Base-by-base conservation (phyloP, 148 eudicot species). In the Chenopodium suecicum region DNA sequence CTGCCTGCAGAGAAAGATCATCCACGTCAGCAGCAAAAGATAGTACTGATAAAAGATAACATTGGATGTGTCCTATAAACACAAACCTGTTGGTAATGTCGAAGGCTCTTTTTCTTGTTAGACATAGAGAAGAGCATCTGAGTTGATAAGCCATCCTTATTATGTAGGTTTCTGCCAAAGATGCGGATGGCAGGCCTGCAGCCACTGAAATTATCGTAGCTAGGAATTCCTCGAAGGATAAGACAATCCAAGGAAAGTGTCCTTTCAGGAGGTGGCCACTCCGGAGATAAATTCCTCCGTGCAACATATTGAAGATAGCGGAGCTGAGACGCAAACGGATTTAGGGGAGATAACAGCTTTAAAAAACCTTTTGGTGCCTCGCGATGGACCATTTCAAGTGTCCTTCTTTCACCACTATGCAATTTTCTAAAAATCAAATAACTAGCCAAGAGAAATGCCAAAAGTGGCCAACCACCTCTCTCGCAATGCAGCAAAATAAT, bases 391-490 rank as follows among this genome's bases (percentile, higher is more conserved):
- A 91, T 86, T 84, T 97, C 99, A 81, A 97, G 95, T n/a, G 98
- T 90, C 86, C 78, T 97, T 76, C 84, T 88, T 82, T 97, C 99
- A 25, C 95, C 98, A 79, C 85, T 87, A 80, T 97, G 92, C 83
- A 90, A 74, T 79, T 94, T 97, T 87, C 90, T 97, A 74, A 91
- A 97, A 83, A 92, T 91, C 78, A 94, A 88, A 84, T 92, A 91
- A 88, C 95, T 91, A 82, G 99, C 90, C 85, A 97, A 81, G 79
- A 94, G 89, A 75, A 91, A 94, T 9, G 97, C 99, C 71, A 97
- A 83, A 25, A 94, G 88, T 7, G 97, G 93, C 99, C 99, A 97
- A n/a, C 94, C 99, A 32, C 99, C 98, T 91, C 99, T 92, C 87
- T 97, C 99, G 77, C 99, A 97, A 79, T 97, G 99, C 81, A 97